A percentile compares a stretch with the other conserved stretches of the same genome.
Conservation (phyloP, 768 basidiomycete species). For the Serendipita sp. region DNA sequence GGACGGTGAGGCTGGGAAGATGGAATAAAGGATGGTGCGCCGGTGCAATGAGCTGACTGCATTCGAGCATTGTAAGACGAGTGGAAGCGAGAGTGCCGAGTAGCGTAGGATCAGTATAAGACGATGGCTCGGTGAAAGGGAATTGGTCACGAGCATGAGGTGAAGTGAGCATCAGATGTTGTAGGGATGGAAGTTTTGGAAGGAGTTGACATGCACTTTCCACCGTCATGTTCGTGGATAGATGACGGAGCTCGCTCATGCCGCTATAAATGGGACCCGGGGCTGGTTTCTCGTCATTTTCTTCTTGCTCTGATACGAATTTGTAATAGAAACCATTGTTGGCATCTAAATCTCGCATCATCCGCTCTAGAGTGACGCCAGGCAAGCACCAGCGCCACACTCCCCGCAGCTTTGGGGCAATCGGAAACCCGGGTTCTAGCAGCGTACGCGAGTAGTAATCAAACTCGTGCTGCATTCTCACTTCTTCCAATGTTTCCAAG, state of each 20-base stretch:
- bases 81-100: neutral
- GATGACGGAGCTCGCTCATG: neutral
- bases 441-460: neutral
- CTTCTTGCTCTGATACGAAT: neutral
- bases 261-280: neutral
- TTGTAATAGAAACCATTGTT: too few species aligned
- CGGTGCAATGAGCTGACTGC: neutral
- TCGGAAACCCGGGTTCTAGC: neutral
- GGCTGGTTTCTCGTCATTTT: neutral
- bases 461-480: neutral
- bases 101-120: neutral
- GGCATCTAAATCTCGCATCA: neutral
- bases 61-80: neutral
- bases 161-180: neutral
- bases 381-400: constrained; percentile 1
- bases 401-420: neutral
- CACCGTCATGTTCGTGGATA: neutral
- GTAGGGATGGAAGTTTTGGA: neutral
- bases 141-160: neutral
- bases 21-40: neutral
- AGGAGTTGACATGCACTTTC: neutral
- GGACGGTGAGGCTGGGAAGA: neutral
- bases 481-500: neutral
- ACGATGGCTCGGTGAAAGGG: neutral
- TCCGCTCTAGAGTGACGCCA: neutral